Evolutionary conservation across 2,329 filamentous ascomycete genomes (phyloP).

Genomic region (Pyrenochaeta sp.): DNA sequence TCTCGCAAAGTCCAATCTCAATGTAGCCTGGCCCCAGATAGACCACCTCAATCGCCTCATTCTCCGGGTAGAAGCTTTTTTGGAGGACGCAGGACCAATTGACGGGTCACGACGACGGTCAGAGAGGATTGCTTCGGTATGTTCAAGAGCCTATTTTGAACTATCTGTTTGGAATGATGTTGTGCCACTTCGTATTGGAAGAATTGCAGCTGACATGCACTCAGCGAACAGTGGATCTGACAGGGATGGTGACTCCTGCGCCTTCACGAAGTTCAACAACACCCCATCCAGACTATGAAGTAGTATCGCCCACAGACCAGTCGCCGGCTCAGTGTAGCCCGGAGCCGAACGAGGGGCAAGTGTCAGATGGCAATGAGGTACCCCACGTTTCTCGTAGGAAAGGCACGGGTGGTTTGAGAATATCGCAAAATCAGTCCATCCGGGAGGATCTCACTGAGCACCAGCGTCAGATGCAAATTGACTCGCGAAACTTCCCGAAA

Average conservation of each 20-base stretch:
- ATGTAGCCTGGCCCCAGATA: slow-evolving; percentile 36
- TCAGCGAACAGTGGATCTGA: slow-evolving; percentile 37
- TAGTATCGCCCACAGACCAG: slow-evolving; percentile 12
- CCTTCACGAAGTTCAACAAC: slow-evolving; percentile 32
- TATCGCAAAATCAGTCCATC: slow-evolving; percentile 34
- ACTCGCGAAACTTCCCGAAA: slow-evolving; percentile 43
- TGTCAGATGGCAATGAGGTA: slow-evolving; percentile 2
- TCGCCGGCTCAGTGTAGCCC: slow-evolving; percentile 7
- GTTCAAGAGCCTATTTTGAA: slow-evolving; percentile 7
- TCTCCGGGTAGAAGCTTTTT: slow-evolving; percentile 42
- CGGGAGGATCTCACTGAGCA: slow-evolving; percentile 42
- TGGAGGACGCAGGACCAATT: slow-evolving; percentile 34
- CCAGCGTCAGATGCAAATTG: slow-evolving; percentile 45
- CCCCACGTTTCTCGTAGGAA: slow-evolving; percentile 25
- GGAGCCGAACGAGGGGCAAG: slow-evolving; percentile 8
- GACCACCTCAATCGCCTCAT: slow-evolving; percentile 33
- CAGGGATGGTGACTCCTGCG: slow-evolving; percentile 33
- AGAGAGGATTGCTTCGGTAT: slow-evolving; percentile 39
- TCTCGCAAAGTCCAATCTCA: slow-evolving; percentile 33
- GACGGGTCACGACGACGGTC: slow-evolving; percentile 22
- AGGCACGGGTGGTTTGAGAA: slow-evolving; percentile 39
- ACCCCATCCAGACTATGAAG: slow-evolving; percentile 13
- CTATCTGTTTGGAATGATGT: not conserved
- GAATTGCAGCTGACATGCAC: slow-evolving; percentile 7
- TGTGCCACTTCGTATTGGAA: not conserved